These are phyloP conservation scores for Colletotrichum sp. DNA, from an alignment of 2,329 filamentous ascomycete species.

Conservation along the genomic window DNA sequence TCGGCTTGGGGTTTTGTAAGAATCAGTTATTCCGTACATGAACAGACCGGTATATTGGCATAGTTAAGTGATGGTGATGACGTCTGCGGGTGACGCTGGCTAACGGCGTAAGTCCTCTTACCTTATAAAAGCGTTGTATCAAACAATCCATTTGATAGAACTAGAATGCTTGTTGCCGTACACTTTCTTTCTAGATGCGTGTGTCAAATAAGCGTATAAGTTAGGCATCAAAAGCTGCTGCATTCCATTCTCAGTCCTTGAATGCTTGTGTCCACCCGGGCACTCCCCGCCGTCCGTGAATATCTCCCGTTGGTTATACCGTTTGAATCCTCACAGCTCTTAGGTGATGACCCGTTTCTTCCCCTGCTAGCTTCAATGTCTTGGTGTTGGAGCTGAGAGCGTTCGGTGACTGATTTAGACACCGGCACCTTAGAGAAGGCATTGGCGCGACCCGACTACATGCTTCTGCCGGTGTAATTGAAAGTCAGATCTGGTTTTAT, in stretches of 20 bases:
- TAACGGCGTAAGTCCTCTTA: not conserved
- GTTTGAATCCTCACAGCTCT: not conserved
- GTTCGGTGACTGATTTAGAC: not conserved
- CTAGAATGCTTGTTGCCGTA: too few relatives aligned
- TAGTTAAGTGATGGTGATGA: not conserved
- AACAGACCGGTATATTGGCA: not conserved
- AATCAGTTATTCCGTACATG: not conserved
- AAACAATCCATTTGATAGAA: not conserved
- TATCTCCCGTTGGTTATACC: not conserved
- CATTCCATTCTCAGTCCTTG: not conserved
- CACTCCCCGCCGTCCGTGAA: not conserved
- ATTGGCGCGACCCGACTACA: rapidly evolving
- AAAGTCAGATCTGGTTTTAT: not conserved
- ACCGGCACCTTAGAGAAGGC: not conserved
- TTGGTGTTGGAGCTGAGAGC: not conserved
- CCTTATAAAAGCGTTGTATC: not conserved
- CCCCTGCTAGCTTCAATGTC: not conserved
- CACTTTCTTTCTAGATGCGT: too few relatives aligned
- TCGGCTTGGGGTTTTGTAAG: not conserved
- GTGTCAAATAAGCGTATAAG: not conserved
- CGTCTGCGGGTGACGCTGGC: not conserved
- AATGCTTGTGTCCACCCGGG: not conserved
- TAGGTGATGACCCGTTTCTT: not conserved
- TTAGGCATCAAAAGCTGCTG: not conserved
- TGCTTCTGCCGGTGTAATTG: not conserved